These are phyloP conservation scores for Aplosporella prunicola DNA, from an alignment of 2,329 filamentous ascomycete species.

Conservation along the genomic window DNA sequence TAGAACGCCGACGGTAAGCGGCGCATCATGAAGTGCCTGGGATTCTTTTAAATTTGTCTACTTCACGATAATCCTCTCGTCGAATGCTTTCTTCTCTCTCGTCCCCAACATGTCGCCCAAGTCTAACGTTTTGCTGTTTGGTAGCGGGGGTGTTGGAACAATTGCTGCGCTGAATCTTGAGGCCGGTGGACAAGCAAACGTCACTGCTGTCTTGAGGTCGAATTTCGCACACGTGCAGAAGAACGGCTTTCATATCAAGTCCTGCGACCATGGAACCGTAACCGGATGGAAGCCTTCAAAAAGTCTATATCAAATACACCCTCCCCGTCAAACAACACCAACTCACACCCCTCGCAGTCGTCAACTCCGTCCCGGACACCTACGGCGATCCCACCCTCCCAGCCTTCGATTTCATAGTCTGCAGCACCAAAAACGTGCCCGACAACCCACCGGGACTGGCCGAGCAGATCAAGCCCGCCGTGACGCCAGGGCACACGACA, in stretches of 20 bases:
- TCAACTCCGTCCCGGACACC: constrained; percentile 41
- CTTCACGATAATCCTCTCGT: too few species aligned
- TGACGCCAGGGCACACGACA: constrained; percentile 42
- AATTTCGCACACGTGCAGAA: constrained; percentile 42
- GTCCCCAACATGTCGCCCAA: too few species aligned
- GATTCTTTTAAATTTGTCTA: too few species aligned
- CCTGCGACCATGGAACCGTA: constrained; percentile 45
- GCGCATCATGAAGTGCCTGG: too few species aligned
- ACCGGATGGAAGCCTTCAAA: constrained; percentile 40
- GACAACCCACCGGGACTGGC: constrained; percentile 42
- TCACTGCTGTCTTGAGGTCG: constrained; percentile 48
- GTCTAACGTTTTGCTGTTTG: constrained; percentile 42
- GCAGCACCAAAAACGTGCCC: constrained; percentile 50
- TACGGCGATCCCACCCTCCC: constrained; percentile 19
- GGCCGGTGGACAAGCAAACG: constrained; percentile 39
- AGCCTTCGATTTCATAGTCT: constrained; percentile 47
- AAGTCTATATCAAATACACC: constrained; percentile 19
- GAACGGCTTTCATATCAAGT: constrained; percentile 46
- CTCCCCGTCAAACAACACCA: neutral
- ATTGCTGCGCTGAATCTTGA: constrained; percentile 49
- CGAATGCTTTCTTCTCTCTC: too few species aligned
- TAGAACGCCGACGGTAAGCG: too few species aligned
- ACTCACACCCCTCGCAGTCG: constrained; percentile 26
- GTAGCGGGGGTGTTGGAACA: constrained; percentile 47
- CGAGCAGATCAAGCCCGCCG: constrained; percentile 43